phyloP scores from a whole-genome alignment of 2,329 filamentous ascomycete species.

The Aspergillus amoenus region DNA sequence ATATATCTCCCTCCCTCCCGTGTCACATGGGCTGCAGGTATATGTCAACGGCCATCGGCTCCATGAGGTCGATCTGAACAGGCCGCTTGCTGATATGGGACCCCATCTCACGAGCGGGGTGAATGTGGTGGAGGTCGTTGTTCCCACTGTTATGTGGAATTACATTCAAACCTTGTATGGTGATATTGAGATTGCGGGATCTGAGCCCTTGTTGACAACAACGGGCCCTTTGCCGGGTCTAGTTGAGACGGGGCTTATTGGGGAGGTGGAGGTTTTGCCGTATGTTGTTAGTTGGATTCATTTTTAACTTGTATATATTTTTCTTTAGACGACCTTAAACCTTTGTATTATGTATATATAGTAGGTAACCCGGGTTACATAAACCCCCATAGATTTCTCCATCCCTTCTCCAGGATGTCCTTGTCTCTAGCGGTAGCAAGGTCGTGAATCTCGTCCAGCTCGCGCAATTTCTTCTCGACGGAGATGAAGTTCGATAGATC shows the following conservation, averaged over 20 bases:
- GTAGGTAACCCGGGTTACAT: background rate
- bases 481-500: conserved; percentile 30
- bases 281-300: background rate
- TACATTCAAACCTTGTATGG: background rate
- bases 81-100: background rate
- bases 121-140: background rate
- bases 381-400: conserved; percentile 17
- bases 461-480: conserved; percentile 29
- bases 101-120: background rate
- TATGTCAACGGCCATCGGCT: conserved; percentile 15
- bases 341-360: background rate
- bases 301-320: background rate
- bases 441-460: conserved; percentile 30
- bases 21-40: conserved; percentile 10
- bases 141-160: background rate
- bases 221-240: background rate
- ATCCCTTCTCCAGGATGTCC: conserved; percentile 2
- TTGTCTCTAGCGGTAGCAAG: conserved; percentile 14
- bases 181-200: background rate
- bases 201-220: background rate
- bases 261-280: background rate
- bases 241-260: background rate
- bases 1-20: conserved; percentile 16
- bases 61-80: conserved; percentile 14
- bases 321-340: no score